Percentiles rank a stretch among this genome's conserved stretches.
phyloP scores from a whole-genome alignment of 176 grass and related monocot species.

The Canna indica region DNA sequence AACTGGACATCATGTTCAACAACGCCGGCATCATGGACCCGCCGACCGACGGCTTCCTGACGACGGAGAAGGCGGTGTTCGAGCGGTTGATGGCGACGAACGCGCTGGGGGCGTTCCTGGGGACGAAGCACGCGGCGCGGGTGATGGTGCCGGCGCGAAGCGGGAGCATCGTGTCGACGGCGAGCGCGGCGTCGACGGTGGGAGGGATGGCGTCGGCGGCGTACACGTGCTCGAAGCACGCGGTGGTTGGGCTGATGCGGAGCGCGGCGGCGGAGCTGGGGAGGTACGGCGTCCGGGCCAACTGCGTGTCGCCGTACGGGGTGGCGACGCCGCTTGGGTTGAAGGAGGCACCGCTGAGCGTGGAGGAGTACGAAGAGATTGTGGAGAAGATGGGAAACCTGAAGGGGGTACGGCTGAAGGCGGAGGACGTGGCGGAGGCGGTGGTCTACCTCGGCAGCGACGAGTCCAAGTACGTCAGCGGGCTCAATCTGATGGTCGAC shows the following conservation, averaged over 20 bases:
- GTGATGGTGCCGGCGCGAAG: conserved; percentile 12
- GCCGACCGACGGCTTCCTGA: neutral
- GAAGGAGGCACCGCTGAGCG: neutral
- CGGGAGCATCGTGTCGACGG: conserved; percentile 26
- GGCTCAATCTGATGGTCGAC: neutral
- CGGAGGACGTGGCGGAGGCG: conserved; percentile 24
- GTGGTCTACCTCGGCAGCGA: neutral
- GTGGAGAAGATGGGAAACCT: conserved; percentile 10
- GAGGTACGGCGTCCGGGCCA: conserved; percentile 11
- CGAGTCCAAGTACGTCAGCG: neutral
- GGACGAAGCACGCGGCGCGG: neutral
- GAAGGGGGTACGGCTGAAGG: conserved; percentile 19
- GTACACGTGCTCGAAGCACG: conserved; percentile 33
- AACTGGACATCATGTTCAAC: conserved; percentile 7
- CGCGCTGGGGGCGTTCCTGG: neutral
- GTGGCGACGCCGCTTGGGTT: conserved; percentile 19
- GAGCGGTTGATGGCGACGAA: neutral
- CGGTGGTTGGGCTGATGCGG: conserved; percentile 17
- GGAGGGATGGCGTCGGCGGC: conserved; percentile 4
- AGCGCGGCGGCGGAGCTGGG: conserved; percentile 22
- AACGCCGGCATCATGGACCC: neutral
- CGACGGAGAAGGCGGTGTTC: neutral
- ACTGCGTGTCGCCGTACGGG: too few species aligned
- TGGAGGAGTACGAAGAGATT: neutral
- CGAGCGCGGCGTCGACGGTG: conserved; percentile 13